A percentile compares a stretch with the other conserved stretches of the same genome.
Evolutionary conservation across 2,329 filamentous ascomycete species (phyloP).

Genomic region (Nannizziopsis arthrosporioides): DNA sequence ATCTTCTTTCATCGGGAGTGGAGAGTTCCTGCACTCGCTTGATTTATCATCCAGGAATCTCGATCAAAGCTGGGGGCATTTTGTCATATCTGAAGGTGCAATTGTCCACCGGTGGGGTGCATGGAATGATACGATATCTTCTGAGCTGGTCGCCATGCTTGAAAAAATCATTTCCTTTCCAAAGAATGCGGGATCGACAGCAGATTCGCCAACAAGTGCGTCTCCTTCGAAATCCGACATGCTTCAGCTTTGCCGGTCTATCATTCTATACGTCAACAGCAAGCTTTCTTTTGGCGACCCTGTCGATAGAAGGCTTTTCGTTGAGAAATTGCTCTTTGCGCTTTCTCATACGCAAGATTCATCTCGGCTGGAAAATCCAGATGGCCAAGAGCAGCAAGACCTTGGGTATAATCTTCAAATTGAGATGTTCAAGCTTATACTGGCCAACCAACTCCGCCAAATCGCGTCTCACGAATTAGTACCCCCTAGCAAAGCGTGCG

Average conservation of each 20-base stretch:
- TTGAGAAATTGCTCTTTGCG: conserved; percentile 26
- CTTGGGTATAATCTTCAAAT: conserved; percentile 12
- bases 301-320: conserved; percentile 41
- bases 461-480: conserved; percentile 27
- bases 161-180: conserved; percentile 8
- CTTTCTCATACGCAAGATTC: conserved; percentile 21
- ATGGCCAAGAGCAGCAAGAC: neutral
- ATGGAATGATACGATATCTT: conserved; percentile 46
- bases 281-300: conserved; percentile 44
- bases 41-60: conserved; percentile 32
- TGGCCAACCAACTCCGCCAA: conserved; percentile 31
- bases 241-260: conserved; percentile 27
- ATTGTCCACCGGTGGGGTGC: conserved; percentile 37
- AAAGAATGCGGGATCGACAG: conserved; percentile 14
- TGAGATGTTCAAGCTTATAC: conserved; percentile 23
- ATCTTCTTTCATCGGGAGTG: conserved; percentile 48
- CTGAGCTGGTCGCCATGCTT: conserved; percentile 32
- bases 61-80: conserved; percentile 31
- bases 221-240: conserved; percentile 10
- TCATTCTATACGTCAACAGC: conserved; percentile 40
- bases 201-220: conserved; percentile 2
- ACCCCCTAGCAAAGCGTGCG: conserved; percentile 16
- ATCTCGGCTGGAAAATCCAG: conserved; percentile 5
- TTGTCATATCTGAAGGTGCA: conserved; percentile 28
- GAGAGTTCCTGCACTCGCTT: conserved; percentile 40